These are phyloP conservation scores for Themeda triandra DNA, from an alignment of 176 grass and related monocot genomes.

Conservation along the genomic window DNA sequence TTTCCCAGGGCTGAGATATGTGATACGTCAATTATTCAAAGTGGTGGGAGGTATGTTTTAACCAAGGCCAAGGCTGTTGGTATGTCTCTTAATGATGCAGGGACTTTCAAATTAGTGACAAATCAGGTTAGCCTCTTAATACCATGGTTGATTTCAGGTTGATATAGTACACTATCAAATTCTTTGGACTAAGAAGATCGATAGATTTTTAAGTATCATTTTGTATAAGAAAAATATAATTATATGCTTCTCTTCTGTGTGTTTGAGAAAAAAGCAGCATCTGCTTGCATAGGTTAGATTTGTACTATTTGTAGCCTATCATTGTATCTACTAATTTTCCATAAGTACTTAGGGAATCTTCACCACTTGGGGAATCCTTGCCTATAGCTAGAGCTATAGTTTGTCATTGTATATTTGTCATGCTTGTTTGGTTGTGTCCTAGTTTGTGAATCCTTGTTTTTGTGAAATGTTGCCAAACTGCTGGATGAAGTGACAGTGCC, in stretches of 20 bases:
- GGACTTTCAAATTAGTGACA: conserved; percentile 66
- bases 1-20: conserved; percentile 44
- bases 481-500: too few species aligned
- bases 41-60: conserved; percentile 64
- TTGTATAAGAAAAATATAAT: neutral
- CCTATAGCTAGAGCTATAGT: too few species aligned
- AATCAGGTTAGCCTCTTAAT: conserved; percentile 61
- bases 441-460: too few species aligned
- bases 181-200: too few species aligned
- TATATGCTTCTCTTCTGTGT: neutral
- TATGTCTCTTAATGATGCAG: conserved; percentile 89
- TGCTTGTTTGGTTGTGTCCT: too few species aligned
- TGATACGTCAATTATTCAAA: conserved; percentile 61
- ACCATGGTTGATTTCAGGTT: neutral
- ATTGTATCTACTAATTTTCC: too few species aligned
- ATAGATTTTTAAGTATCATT: neutral
- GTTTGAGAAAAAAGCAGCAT: neutral
- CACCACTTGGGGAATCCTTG: too few species aligned
- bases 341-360: too few species aligned
- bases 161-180: neutral
- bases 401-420: too few species aligned
- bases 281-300: too few species aligned
- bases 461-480: too few species aligned
- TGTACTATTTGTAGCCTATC: too few species aligned
- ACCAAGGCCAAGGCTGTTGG: conserved; percentile 82